Conservation (phyloP, 768 basidiomycete species). For the Boletus reticuloceps region DNA sequence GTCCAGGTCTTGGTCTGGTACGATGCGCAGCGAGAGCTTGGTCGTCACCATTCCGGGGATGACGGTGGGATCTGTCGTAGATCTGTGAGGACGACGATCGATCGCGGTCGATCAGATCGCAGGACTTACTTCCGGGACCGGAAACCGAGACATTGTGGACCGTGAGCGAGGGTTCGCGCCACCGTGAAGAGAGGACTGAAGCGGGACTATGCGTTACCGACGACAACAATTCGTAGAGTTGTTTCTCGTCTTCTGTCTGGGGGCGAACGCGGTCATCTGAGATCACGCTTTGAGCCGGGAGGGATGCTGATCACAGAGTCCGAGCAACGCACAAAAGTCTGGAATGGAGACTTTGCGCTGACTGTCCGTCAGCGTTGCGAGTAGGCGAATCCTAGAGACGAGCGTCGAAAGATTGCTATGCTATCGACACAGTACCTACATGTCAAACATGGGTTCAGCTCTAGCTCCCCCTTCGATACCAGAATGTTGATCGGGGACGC, state of each 20-base stretch:
- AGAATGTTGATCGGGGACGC: slow-evolving; percentile 82
- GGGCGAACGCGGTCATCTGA: slow-evolving; percentile 76
- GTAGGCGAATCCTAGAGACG: slow-evolving; percentile 63
- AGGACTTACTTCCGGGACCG: slow-evolving; percentile 67
- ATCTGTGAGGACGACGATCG: not conserved
- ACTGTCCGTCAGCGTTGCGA: slow-evolving; percentile 65
- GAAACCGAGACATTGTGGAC: slow-evolving; percentile 84
- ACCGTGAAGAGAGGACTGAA: slow-evolving; percentile 68
- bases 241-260: slow-evolving; percentile 62
- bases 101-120: not conserved
- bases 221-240: slow-evolving; percentile 67
- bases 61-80: slow-evolving; percentile 68
- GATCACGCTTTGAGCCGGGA: not conserved
- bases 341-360: slow-evolving; percentile 66
- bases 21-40: slow-evolving; percentile 86
- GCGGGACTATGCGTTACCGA: slow-evolving; percentile 65
- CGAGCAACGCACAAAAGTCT: slow-evolving; percentile 67
- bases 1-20: slow-evolving; percentile 87
- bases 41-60: slow-evolving; percentile 86
- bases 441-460: slow-evolving; percentile 90
- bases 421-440: slow-evolving; percentile 44
- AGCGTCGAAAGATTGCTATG: not conserved
- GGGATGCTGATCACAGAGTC: not conserved
- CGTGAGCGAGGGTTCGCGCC: slow-evolving; percentile 89
- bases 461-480: slow-evolving; percentile 91